Evolutionary conservation across 768 basidiomycete species (phyloP).

Genomic region (Hysterangium stoloniferum): DNA sequence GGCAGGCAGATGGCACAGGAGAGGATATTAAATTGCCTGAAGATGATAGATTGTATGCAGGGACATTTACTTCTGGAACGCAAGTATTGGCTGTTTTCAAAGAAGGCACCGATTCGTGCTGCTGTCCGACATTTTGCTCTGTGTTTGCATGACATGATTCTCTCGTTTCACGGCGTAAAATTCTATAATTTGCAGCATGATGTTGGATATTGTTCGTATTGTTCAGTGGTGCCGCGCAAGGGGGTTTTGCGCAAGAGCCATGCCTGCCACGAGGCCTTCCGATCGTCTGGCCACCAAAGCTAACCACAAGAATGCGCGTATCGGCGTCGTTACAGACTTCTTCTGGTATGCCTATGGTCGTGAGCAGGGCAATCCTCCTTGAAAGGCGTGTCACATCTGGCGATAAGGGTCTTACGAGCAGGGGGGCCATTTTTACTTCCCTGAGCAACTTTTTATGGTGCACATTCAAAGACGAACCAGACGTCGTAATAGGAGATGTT

Average conservation of each 20-base stretch:
- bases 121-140: no score
- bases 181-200: no score
- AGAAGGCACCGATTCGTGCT: no score
- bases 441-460: constrained; percentile 23
- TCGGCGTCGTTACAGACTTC: constrained; percentile 36
- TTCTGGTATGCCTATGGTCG: constrained; percentile 49
- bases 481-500: constrained; percentile 25
- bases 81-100: no score
- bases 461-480: not conserved
- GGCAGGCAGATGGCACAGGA: constrained; percentile 18
- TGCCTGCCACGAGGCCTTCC: constrained; percentile 40
- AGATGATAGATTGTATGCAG: constrained; percentile 31
- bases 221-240: not conserved
- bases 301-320: constrained; percentile 65
- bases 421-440: constrained; percentile 43
- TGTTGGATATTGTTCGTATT: no score
- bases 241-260: not conserved
- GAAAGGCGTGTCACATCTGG: constrained; percentile 41
- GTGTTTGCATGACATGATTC: no score
- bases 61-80: no score
- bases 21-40: constrained; percentile 11
- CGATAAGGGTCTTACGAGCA: constrained; percentile 60
- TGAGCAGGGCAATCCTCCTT: constrained; percentile 50
- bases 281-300: constrained; percentile 75
- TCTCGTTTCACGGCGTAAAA: no score